Base-by-base conservation (phyloP, 306 rosid genomes). In the Glycyrrhiza uralensis region DNA sequence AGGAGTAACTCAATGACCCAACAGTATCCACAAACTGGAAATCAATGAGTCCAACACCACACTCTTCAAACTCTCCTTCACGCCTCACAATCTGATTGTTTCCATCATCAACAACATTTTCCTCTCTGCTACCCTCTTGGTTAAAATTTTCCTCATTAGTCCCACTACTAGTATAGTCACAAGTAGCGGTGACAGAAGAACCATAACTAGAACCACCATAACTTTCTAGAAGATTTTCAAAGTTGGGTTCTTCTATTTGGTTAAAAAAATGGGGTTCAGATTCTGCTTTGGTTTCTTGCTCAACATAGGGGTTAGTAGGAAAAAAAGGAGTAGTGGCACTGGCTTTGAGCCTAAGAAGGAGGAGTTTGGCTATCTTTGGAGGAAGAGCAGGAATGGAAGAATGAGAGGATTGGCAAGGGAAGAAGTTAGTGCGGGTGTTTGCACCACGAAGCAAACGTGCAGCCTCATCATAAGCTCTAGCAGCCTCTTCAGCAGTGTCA, bases 401-500 rank as follows among this genome's bases (percentile, higher is more conserved):
- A 42, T 49, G 54, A 45, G 72, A 49, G 45, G 24, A 52, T 8
- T 57, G 69, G n/a, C 36, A 74, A 39, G 44, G 76, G 47, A 58
- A 68, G 61, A 85, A 85, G 33, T 82, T 85, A 13, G 86, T 79
- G 51, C 79, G 79, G 11, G 89, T 77, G 63, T 76, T 80, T 13
- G 81, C 66, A 11, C 89, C 86, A 0, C 82, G 84, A 39, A 82
- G 84, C 62, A 80, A 49, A 7, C 83, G 73, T 5, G 86, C 89
- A 0, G 89, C 89, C 9, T 79, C 85, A 42, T 85, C 86, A 3
- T 81, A 85, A 26, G 85, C 84, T 69, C 72, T 69, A 12, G 89
- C 89, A 12, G 89, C 89, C 7, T 82, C 86, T 56, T 85, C 82
- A 3, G 86, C 82, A 7, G 82, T 82, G 74, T 85, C 84, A 17